These are phyloP conservation scores for Hordeum vulgare DNA, from an alignment of 176 grass and related monocot genomes.

Conservation along the genomic window DNA sequence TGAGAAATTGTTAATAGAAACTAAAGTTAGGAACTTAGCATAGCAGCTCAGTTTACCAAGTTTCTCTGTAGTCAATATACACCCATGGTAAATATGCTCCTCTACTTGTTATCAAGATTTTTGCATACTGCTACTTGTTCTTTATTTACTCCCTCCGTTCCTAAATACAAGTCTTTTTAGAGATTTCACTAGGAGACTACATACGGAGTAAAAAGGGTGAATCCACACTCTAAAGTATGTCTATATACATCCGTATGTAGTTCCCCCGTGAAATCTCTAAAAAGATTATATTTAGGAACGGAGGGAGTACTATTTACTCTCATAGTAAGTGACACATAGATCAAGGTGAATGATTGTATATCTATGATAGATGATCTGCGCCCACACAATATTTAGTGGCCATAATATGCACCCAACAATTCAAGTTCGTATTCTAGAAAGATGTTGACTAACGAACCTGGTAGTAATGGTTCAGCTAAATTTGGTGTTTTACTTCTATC, in stretches of 20 bases:
- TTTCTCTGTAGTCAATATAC: background rate
- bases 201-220: no score
- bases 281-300: no score
- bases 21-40: background rate
- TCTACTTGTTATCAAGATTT: background rate
- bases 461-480: background rate
- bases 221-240: no score
- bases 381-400: background rate
- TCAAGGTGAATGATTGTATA: background rate
- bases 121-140: background rate
- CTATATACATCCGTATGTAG: no score
- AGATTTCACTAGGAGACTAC: no score
- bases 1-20: background rate
- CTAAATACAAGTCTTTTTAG: no score
- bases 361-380: background rate
- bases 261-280: no score
- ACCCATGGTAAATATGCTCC: background rate
- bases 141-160: no score
- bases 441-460: background rate
- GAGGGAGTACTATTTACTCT: background rate
- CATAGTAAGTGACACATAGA: background rate
- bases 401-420: background rate
- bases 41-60: background rate
- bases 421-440: background rate
- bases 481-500: background rate